A percentile compares a stretch with the other conserved stretches of the same genome.
These are phyloP conservation scores for Exophiala xenobiotica DNA, from an alignment of 2,329 filamentous ascomycete species.

Conservation along the genomic window DNA sequence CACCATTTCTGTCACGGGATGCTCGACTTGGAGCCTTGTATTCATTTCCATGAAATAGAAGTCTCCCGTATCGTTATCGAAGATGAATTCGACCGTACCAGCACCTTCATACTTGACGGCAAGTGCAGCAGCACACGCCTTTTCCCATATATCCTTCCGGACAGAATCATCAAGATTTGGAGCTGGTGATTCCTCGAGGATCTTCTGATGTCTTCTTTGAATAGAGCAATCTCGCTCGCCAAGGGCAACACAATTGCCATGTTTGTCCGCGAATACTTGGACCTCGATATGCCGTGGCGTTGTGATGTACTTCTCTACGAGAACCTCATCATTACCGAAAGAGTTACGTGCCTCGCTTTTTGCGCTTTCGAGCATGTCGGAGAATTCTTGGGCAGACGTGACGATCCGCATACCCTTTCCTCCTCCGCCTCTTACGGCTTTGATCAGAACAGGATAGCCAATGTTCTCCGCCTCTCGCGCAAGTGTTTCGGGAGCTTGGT, in stretches of 20 bases:
- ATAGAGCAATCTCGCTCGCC: conserved; percentile 67
- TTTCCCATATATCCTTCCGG: conserved; percentile 64
- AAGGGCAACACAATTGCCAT: conserved; percentile 63
- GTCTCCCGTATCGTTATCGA: conserved; percentile 64
- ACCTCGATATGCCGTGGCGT: conserved; percentile 67
- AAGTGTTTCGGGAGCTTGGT: conserved; percentile 67
- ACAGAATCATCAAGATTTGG: conserved; percentile 60
- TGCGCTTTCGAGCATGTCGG: conserved; percentile 60
- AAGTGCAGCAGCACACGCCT: conserved; percentile 61
- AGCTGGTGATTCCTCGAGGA: conserved; percentile 65
- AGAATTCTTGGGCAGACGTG: conserved; percentile 57
- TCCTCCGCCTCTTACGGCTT: conserved; percentile 64
- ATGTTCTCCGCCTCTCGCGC: conserved; percentile 72
- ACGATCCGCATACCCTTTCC: conserved; percentile 71
- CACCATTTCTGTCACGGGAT: conserved; percentile 84
- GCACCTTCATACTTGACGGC: conserved; percentile 66
- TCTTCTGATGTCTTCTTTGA: conserved; percentile 65
- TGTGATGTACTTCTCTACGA: conserved; percentile 68
- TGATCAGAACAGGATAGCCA: conserved; percentile 63
- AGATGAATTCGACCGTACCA: conserved; percentile 68
- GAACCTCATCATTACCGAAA: conserved; percentile 65
- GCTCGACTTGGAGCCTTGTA: conserved; percentile 89
- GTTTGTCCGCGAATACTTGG: conserved; percentile 65
- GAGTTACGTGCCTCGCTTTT: conserved; percentile 64
- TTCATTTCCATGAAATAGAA: conserved; percentile 75